Base-by-base conservation (phyloP, 768 basidiomycete genomes). In the Gymnopilus junonius region DNA sequence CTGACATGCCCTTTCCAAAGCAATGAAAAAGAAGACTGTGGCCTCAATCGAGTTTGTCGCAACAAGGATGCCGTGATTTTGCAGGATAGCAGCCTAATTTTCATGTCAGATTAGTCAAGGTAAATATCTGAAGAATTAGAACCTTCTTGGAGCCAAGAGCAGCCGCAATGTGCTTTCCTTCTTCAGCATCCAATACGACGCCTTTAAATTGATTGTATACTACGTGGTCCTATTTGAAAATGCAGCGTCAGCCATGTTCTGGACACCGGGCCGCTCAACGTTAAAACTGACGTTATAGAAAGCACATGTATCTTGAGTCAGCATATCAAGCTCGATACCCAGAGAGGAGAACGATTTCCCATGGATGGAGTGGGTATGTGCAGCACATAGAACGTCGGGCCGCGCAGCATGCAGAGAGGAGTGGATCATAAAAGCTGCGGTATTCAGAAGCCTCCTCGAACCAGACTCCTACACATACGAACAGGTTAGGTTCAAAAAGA, bases 301-400 rank as follows among this genome's bases (percentile, higher is more conserved):
- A 3, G 76, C 74, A 59, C 80, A 82, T 10, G 78, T 66, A 59
- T 83, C 83, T 67, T 83, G 82, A 7, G 78, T 78, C 42, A 80
- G 74, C 66, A 80, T 76, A 32, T 82, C 79, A 37, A 83, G 71
- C 14, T 75, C 71, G 29, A 72, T 75, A 14, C 83, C 82, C 25
- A 84, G 76, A 8, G 80, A 72, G 8, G 81, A 80, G 71, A 81
- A 86, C 0, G 83, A 81, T 67, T 82, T 84, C 37, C 83, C 85
- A 69, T 80, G 73, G 7, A 79, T 71, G 10, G 82, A 81, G 67
- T 84, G 83, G 17, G 80, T 80, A 65, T 85, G 83, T 0, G 81
- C 82, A 8, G 80, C 80, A 50, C 80, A 78, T 5, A 80, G 55
- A 35, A 85, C 76, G 60, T 85, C 83, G 7, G 83, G 81, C 51